phyloP scores from a whole-genome alignment of 1,284 basidiomycete species.

The Stereum hirsutum region DNA sequence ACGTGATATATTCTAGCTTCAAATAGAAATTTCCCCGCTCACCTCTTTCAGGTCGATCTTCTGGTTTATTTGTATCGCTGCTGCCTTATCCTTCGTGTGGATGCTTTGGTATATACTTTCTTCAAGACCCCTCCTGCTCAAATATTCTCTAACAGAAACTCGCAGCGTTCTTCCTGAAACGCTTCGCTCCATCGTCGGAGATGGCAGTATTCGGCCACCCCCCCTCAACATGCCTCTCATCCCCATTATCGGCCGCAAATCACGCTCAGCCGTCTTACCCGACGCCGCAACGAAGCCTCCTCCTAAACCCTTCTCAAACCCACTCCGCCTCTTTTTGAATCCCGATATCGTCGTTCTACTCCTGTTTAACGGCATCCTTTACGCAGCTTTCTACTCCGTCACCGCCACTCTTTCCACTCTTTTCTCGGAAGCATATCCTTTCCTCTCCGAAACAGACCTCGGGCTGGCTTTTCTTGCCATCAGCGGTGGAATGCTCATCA shows the following conservation, averaged over 20 bases:
- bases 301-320: slow-evolving; percentile 37
- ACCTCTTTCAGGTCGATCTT: slow-evolving; percentile 51
- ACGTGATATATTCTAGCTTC: not conserved
- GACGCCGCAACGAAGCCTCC: slow-evolving; percentile 18
- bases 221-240: slow-evolving; percentile 43
- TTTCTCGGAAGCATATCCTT: slow-evolving; percentile 49
- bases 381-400: slow-evolving; percentile 57
- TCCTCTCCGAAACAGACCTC: slow-evolving; percentile 49
- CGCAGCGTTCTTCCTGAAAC: slow-evolving; percentile 41
- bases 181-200: slow-evolving; percentile 41
- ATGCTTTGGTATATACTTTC: slow-evolving; percentile 40
- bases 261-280: slow-evolving; percentile 14
- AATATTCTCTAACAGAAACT: too few relatives aligned
- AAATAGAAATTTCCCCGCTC: not conserved
- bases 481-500: slow-evolving; percentile 50
- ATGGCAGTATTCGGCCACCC: slow-evolving; percentile 44
- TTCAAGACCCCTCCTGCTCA: too few relatives aligned
- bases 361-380: slow-evolving; percentile 47
- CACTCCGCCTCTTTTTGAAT: slow-evolving; percentile 47
- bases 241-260: slow-evolving; percentile 37
- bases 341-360: slow-evolving; percentile 56
- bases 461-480: slow-evolving; percentile 66
- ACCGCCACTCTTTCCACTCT: slow-evolving; percentile 57
- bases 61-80: slow-evolving; percentile 66
- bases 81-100: slow-evolving; percentile 40